A percentile compares a stretch with the other conserved stretches of the same genome.
These are phyloP conservation scores for Spathaspora girioi DNA, from an alignment of 805 yeast genomes.

Conservation along the genomic window DNA sequence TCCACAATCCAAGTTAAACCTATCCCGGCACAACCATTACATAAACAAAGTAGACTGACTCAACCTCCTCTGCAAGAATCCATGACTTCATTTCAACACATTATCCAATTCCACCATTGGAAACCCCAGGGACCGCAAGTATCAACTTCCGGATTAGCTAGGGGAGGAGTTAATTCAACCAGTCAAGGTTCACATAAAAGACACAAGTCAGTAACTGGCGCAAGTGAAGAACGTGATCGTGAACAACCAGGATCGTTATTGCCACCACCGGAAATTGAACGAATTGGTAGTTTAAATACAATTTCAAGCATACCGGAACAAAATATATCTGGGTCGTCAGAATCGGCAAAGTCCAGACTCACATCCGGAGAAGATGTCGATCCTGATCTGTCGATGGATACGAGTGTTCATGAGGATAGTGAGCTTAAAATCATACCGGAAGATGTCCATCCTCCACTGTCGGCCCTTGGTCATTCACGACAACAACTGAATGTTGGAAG, in stretches of 20 bases:
- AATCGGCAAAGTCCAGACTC: background rate
- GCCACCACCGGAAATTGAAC: background rate
- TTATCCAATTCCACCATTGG: conserved; percentile 59
- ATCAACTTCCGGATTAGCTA: conserved; percentile 5
- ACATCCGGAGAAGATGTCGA: conserved; percentile 6
- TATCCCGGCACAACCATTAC: conserved; percentile 38
- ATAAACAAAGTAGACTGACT: conserved; percentile 24
- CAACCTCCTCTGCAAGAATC: conserved; percentile 39
- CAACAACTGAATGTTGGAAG: conserved; percentile 21
- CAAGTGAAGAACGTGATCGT: conserved; percentile 3
- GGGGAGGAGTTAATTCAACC: conserved; percentile 3
- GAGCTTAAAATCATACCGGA: background rate
- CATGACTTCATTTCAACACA: conserved; percentile 46
- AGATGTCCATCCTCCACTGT: conserved; percentile 9
- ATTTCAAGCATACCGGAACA: background rate
- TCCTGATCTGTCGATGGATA: conserved; percentile 14
- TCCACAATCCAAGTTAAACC: conserved; percentile 41
- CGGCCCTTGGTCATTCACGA: conserved; percentile 7
- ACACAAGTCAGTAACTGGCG: conserved; percentile 24
- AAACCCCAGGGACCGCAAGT: conserved; percentile 28
- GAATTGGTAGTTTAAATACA: background rate
- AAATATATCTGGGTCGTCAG: background rate
- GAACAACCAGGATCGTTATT: background rate
- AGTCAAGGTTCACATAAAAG: conserved; percentile 30
- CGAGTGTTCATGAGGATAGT: conserved; percentile 2